phyloP scores from a whole-genome alignment of 257 asterid species.

The Fraxinus americana region DNA sequence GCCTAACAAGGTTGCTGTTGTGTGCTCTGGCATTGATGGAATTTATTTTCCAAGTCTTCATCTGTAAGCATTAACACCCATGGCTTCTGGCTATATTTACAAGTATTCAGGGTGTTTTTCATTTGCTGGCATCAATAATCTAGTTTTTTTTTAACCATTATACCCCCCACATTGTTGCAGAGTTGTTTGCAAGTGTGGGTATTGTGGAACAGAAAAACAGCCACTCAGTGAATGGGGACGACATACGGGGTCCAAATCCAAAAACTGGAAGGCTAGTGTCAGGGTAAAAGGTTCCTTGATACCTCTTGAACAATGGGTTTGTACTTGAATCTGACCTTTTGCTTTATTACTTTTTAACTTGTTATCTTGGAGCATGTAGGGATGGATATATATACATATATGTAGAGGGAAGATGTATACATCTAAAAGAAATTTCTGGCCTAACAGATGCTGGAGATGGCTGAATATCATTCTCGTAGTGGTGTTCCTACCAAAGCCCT shows the following conservation, averaged over 20 bases:
- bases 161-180: conserved; percentile 39
- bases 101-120: conserved; percentile 11
- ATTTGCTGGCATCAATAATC: conserved; percentile 25
- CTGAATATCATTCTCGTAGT: conserved; percentile 75
- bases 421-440: conserved; percentile 20
- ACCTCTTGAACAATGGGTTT: conserved; percentile 95
- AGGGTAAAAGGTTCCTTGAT: conserved; percentile 81
- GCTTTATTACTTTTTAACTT: conserved; percentile 16
- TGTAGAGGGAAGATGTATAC: conserved; percentile 15
- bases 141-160: conserved; percentile 2
- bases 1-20: conserved; percentile 81
- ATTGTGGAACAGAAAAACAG: conserved; percentile 85
- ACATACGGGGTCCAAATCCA: conserved; percentile 87
- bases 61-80: conserved; percentile 59
- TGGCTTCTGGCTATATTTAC: conserved; percentile 5
- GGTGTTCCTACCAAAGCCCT: conserved; percentile 68
- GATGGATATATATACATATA: neutral
- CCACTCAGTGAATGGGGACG: conserved; percentile 95
- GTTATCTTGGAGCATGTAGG: conserved; percentile 15
- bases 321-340: conserved; percentile 43
- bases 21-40: conserved; percentile 94
- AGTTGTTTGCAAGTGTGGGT: conserved; percentile 98
- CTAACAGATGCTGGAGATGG: conserved; percentile 87
- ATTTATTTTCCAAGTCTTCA: conserved; percentile 92
- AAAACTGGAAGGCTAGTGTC: conserved; percentile 93